Base-by-base conservation (phyloP, 2,329 filamentous ascomycete species). In the Colletotrichum navitas region DNA sequence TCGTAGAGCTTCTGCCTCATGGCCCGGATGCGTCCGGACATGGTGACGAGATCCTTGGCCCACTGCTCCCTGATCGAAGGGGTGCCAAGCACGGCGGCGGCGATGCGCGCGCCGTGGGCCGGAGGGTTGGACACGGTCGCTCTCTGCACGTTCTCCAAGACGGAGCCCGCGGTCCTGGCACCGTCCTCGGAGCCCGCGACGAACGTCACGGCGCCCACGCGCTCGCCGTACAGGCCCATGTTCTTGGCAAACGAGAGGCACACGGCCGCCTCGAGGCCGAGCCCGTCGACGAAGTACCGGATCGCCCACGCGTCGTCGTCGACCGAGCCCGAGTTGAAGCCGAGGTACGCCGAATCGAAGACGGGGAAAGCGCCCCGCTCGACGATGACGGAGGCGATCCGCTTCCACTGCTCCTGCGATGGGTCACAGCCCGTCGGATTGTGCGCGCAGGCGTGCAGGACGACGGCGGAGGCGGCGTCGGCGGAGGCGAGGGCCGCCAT, bases 221-320 rank as follows among this genome's bases (percentile, higher is more conserved):
- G 75, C 65, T 83, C 80, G 68, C 82, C 82, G 65, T 84, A 84
- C 0, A 84, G 73, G 1, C 83, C 82, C 78, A 90, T 88, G 78
- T 86, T 89, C 81, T 91, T 91, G 2, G 89, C 87, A 75, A 90
- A 91, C 0, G 89, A 91, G 77, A 89, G 83, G 60, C 87, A 87
- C 3, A 91, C 80, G 63, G 86, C 85, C 5, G 88, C 83, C 78
- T 90, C 88, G 68, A 85, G 76, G 1, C 76, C 76, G 10, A 81
- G 74, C 34, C 79, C 78, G 18, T 80, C 77, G 21, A 80, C 74
- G 16, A 81, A 81, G 66, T 79, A 74, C 1, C 79, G 76, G 29
- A 81, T 76, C 5, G 79, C 74, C 76, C 78, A 81, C 4, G 77
- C 79, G 65, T 81, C 80, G 32, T 77, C 68, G 62, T 78, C 79